Base-by-base conservation (phyloP, 768 basidiomycete genomes). In the Tricholoma flavovirens region DNA sequence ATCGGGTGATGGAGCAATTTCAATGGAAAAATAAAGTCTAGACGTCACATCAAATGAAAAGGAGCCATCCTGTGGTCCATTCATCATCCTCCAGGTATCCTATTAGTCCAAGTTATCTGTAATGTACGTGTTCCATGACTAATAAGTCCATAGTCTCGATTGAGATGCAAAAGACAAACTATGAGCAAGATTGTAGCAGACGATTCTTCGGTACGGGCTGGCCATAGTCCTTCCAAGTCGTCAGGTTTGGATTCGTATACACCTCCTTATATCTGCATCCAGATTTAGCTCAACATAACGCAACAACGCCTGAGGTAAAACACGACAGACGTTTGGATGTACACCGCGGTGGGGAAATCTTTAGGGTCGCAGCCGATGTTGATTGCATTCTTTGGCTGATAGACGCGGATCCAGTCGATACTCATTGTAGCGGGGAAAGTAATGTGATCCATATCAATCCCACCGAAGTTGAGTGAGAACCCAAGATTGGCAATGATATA, bases 361-460 rank as follows among this genome's bases (percentile, higher is more conserved):
- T 69, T 62, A 4, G 93, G 90, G 63, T 93, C 88, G 59, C 86
- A 88, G 0, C 85, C 83, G 51, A 85, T 71, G 60, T 83, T 83
- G 35, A 74, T 66, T 4, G 71, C 64, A 58, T 78, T 70, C 48
- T 71, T 65, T 11, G 73, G 74, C 59, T 86, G 86, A 60, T 87
- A 88, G 6, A 96, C 88, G 1, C 93, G 82, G 55, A 95, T 83
- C 56, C 84, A 95, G 65, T 96, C 93, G 50, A 94, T 72, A 54
- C 73, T 73, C 87, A 94, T 86, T 24, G 73, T 75, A 8, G 79
- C 67, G 4, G 83, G 83, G 63, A 86, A 77, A 17, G 69, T 68
- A 26, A 90, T 65, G 36, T 81, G 62, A 5, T 74, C 73, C 53
- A 83, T 76, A 60, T 90, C 83, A 62, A 90, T 81, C 7, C 67